Evolutionary conservation across 768 basidiomycete species (phyloP).

Genomic region (Lactarius hatsudake): DNA sequence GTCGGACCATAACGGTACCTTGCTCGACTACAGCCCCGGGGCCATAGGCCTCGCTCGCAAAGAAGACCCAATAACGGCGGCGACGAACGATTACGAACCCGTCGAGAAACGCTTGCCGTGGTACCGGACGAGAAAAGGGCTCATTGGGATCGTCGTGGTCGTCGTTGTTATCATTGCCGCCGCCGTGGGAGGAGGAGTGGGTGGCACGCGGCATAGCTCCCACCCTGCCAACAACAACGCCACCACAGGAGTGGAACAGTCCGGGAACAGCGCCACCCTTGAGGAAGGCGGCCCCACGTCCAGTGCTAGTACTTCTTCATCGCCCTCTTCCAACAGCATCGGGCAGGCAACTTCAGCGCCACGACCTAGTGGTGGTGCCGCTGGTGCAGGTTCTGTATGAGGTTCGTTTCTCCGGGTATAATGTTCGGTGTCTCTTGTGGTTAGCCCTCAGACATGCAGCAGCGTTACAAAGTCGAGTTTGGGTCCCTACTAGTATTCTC

Average conservation of each 20-base stretch:
- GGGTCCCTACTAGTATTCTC: neutral
- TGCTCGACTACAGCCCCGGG: conserved; percentile 4
- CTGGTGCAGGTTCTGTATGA: neutral
- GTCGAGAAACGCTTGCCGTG: conserved; percentile 36
- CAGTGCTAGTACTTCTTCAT: rapidly evolving
- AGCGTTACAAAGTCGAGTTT: conserved; percentile 1
- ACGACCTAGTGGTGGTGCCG: neutral
- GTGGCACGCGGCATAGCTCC: conserved; percentile 38
- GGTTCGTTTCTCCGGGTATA: neutral
- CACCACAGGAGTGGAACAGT: neutral
- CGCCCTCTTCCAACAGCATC: neutral
- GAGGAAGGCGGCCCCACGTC: neutral
- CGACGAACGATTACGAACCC: conserved; percentile 13
- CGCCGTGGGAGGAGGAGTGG: conserved; percentile 58
- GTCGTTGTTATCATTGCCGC: conserved; percentile 47
- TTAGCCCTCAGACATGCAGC: neutral
- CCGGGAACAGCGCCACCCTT: neutral
- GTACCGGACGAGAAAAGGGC: conserved; percentile 48
- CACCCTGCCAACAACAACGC: no score
- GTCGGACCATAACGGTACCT: conserved; percentile 28
- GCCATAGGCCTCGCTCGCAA: conserved; percentile 26
- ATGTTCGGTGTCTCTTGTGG: neutral
- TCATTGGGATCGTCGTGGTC: conserved; percentile 39
- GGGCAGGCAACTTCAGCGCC: neutral
- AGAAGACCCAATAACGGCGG: conserved; percentile 10